Base-by-base conservation (phyloP, 148 eudicot genomes). In the Vaccinium macrocarpon region DNA sequence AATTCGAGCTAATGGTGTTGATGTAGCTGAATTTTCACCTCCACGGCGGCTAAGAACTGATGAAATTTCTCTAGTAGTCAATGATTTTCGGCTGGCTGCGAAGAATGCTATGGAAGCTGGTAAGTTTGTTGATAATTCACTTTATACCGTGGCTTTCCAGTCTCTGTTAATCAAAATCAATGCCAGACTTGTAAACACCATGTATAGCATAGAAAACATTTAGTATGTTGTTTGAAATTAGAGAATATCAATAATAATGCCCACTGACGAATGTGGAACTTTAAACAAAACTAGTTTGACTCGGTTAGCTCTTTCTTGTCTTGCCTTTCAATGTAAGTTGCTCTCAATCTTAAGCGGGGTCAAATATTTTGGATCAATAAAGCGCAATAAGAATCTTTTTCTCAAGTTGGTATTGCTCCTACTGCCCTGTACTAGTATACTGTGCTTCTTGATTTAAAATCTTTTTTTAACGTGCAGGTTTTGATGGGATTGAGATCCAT, bases 401-500 rank as follows among this genome's bases (percentile, higher is more conserved):
- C 19, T 71, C 19, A 29, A 14, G 9, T 13, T 29, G 42, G 21
- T 15, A 29, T 4, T 70, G 18, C 8, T 29, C 19, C 21, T 71
- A 19, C 46, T 71, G 1, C 75, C 21, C 12, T 11, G 1, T 70
- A 70, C 42, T 70, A 13, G 18, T 29, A 27, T 12, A 13, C 42
- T 13, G 12, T 5, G 46, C 4, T 27, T 29, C 6, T 29, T 71
- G 48, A 6, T 5, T 32, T 13, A 32, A 15, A 29, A 32, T 71
- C 48, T 15, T 46, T 71, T 35, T 32, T 71, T 6, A 71, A 32
- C 8, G 0, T 80, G 50, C 68, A 87, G 91, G 91, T 62, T 89
- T 89, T 83, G 91, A 89, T 48, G 89, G 89, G 32, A 83, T 87
- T 35, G 89, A 87, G 81, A 87, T 87, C 81, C 91, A 89, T 57